phyloP scores from a whole-genome alignment of 768 basidiomycete genomes.

The Boletus sensibilis region DNA sequence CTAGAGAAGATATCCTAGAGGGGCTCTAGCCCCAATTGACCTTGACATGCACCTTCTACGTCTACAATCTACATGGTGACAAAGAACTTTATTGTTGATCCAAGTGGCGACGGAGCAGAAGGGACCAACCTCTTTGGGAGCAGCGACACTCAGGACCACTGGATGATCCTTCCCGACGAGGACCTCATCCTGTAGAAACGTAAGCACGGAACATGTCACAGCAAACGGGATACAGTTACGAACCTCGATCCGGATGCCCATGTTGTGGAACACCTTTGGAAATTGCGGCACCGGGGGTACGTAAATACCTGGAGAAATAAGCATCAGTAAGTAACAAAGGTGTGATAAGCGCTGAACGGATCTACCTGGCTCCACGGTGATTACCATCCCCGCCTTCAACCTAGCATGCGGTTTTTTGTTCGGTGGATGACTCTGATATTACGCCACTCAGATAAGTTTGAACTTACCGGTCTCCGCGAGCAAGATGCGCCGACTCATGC shows the following conservation, averaged over 20 bases:
- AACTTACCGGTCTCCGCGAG: slow-evolving; percentile 53
- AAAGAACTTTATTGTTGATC: slow-evolving; percentile 4
- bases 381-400: slow-evolving; percentile 81
- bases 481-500: slow-evolving; percentile 75
- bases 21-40: slow-evolving; percentile 61
- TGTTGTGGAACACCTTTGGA: slow-evolving; percentile 85
- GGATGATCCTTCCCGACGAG: slow-evolving; percentile 62
- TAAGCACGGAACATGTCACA: slow-evolving; percentile 5
- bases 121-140: slow-evolving; percentile 76
- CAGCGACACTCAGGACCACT: slow-evolving; percentile 62
- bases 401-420: slow-evolving; percentile 36
- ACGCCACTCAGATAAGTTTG: background rate
- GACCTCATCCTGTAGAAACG: slow-evolving; percentile 59
- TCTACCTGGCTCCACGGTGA: slow-evolving; percentile 86
- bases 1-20: slow-evolving; percentile 39
- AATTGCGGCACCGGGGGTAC: slow-evolving; percentile 78
- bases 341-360: background rate
- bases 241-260: slow-evolving; percentile 91
- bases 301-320: slow-evolving; percentile 61
- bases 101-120: background rate
- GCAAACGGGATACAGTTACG: background rate
- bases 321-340: slow-evolving; percentile 1
- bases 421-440: background rate
- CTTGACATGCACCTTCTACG: slow-evolving; percentile 79
- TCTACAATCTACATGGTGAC: slow-evolving; percentile 53